Evolutionary conservation across 768 basidiomycete genomes (phyloP).

Genomic region (Auricularia cornea): DNA sequence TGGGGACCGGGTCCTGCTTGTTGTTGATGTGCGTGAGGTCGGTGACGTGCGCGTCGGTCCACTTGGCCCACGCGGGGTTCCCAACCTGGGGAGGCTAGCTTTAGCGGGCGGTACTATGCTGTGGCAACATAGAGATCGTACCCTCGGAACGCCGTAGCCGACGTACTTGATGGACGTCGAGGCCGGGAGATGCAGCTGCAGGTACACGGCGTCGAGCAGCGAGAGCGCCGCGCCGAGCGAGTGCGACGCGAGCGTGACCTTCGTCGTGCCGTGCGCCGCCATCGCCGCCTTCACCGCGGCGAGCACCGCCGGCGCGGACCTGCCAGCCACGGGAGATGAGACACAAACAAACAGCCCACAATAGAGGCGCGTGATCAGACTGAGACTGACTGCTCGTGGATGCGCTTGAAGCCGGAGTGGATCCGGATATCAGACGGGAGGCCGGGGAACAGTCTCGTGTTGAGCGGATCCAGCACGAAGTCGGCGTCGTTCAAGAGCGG

Average conservation of each 20-base stretch:
- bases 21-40: slow-evolving; percentile 5
- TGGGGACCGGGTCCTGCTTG: slow-evolving; percentile 4
- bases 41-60: slow-evolving; percentile 3
- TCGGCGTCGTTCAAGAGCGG: slow-evolving; percentile 28
- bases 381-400: slow-evolving; percentile 34
- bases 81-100: slow-evolving; percentile 32
- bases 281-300: slow-evolving; percentile 22
- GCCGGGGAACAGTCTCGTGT: slow-evolving; percentile 5
- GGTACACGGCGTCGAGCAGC: slow-evolving; percentile 33
- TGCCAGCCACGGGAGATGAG: slow-evolving; percentile 4
- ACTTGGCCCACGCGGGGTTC: slow-evolving; percentile 1
- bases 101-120: slow-evolving; percentile 19
- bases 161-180: slow-evolving; percentile 25
- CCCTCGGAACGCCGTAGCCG: slow-evolving; percentile 30
- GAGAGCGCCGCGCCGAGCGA: slow-evolving; percentile 32
- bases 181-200: slow-evolving; percentile 29
- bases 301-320: slow-evolving; percentile 21
- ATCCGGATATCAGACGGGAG: slow-evolving; percentile 25
- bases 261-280: slow-evolving; percentile 11
- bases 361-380: no score
- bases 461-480: slow-evolving; percentile 13
- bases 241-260: slow-evolving; percentile 29
- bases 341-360: no score
- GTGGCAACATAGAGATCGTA: slow-evolving; percentile 3
- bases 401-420: slow-evolving; percentile 39